A percentile compares a stretch with the other conserved stretches of the same genome.
These are phyloP conservation scores for Hebeloma cylindrosporum DNA, from an alignment of 768 basidiomycete genomes.

Conservation along the genomic window DNA sequence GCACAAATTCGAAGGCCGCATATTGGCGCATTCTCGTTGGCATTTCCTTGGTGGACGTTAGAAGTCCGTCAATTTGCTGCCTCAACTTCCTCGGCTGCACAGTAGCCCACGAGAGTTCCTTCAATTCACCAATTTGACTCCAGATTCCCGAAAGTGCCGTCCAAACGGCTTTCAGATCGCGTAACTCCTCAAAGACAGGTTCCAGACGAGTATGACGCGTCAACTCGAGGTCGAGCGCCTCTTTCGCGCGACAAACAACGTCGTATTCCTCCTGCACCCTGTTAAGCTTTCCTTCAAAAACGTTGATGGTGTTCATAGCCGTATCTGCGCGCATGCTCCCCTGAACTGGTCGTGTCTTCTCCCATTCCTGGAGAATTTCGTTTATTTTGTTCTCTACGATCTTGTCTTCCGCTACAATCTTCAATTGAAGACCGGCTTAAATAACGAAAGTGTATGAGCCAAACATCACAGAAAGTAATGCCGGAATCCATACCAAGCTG, in stretches of 20 bases:
- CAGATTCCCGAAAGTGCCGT: conserved; percentile 97
- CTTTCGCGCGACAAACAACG: conserved; percentile 93
- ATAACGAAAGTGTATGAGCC: neutral
- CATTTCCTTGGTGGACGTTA: conserved; percentile 97
- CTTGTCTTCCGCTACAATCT: conserved; percentile 99
- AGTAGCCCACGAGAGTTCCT: conserved; percentile 87
- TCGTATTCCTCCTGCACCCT: conserved; percentile 94
- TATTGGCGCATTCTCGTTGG: conserved; percentile 99
- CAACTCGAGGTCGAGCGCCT: conserved; percentile 92
- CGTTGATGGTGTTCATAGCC: conserved; percentile 94
- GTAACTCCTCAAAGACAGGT: conserved; percentile 92
- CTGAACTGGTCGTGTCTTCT: conserved; percentile 93
- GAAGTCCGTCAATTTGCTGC: conserved; percentile 87
- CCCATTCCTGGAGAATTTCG: conserved; percentile 92
- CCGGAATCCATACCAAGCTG: conserved; percentile 76
- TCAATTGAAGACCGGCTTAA: conserved; percentile 92
- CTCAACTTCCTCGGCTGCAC: conserved; percentile 94
- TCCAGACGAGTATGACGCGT: conserved; percentile 87
- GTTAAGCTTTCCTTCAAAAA: conserved; percentile 89
- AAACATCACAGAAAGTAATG: neutral
- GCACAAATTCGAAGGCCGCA: conserved; percentile 97
- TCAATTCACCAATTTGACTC: conserved; percentile 86
- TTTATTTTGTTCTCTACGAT: conserved; percentile 95
- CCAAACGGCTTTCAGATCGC: conserved; percentile 98
- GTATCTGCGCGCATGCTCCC: conserved; percentile 95